A percentile compares a stretch with the other conserved stretches of the same genome.
Conservation (phyloP, 106 monocot genomes). For the Acanthochlamys bracteata region DNA sequence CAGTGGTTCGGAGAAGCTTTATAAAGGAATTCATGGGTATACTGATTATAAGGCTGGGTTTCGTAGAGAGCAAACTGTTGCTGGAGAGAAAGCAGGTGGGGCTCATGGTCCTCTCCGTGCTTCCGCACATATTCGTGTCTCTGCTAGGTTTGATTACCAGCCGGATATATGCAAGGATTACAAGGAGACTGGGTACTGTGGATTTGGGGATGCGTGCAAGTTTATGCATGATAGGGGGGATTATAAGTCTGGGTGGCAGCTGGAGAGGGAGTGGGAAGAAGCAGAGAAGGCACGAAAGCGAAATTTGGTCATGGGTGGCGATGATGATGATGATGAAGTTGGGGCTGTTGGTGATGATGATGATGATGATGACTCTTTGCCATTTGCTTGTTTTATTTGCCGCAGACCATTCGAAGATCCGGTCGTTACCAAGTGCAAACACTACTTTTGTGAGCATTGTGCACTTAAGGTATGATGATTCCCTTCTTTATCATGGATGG, state of each 20-base stretch:
- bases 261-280: constrained; percentile 91
- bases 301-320: constrained; percentile 40
- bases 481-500: background rate
- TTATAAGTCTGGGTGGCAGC: constrained; percentile 95
- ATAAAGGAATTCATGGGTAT: constrained; percentile 85
- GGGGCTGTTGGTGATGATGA: constrained; percentile 30
- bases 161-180: constrained; percentile 99
- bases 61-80: constrained; percentile 81
- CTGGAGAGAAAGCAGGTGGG: constrained; percentile 89
- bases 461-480: constrained; percentile 61
- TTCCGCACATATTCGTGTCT: constrained; percentile 68
- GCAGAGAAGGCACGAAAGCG: constrained; percentile 69
- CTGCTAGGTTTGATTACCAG: constrained; percentile 94
- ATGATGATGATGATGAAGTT: constrained; percentile 29
- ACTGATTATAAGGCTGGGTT: constrained; percentile 97
- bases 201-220: constrained; percentile 93
- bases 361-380: constrained; percentile 50
- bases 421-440: constrained; percentile 92
- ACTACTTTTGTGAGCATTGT: constrained; percentile 98
- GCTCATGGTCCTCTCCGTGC: constrained; percentile 90
- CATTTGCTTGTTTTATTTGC: constrained; percentile 86
- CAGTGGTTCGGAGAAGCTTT: constrained; percentile 42
- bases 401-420: constrained; percentile 75
- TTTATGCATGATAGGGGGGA: constrained; percentile 99
- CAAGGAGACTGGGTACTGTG: constrained; percentile 98